Evolutionary conservation across 768 basidiomycete genomes (phyloP).

Genomic region (Lactarius hengduanensis): DNA sequence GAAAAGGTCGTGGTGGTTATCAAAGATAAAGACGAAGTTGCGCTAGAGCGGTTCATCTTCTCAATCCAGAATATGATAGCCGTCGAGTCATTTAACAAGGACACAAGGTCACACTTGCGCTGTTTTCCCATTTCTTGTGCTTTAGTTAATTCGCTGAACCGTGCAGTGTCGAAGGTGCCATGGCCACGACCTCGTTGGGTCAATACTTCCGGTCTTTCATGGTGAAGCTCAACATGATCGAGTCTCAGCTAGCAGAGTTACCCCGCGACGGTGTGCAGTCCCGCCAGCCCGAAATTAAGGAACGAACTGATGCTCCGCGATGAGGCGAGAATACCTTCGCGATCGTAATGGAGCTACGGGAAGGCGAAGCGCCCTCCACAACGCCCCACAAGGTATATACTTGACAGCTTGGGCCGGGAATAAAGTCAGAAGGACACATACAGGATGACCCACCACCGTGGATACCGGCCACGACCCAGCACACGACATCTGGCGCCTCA

Average conservation of each 20-base stretch:
- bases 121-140: conserved; percentile 5
- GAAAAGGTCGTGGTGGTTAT: conserved; percentile 82
- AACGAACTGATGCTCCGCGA: conserved; percentile 4
- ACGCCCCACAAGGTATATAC: conserved; percentile 45
- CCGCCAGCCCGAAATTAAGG: neutral
- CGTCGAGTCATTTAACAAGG: conserved; percentile 67
- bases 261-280: conserved; percentile 48
- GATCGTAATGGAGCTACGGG: conserved; percentile 77
- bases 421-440: conserved; percentile 6
- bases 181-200: conserved; percentile 59
- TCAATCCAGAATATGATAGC: conserved; percentile 80
- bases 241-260: conserved; percentile 64
- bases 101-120: conserved; percentile 52
- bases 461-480: conserved; percentile 69
- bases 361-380: conserved; percentile 56
- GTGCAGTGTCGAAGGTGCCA: conserved; percentile 67
- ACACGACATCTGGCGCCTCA: conserved; percentile 66
- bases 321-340: conserved; percentile 76
- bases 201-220: conserved; percentile 84
- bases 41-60: conserved; percentile 90
- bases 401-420: neutral
- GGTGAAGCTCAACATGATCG: conserved; percentile 75
- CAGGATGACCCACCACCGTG: conserved; percentile 69
- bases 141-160: neutral
- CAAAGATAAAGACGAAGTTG: conserved; percentile 73